Conservation (phyloP, 2,329 filamentous ascomycete species). For the Ascomycota sp. region DNA sequence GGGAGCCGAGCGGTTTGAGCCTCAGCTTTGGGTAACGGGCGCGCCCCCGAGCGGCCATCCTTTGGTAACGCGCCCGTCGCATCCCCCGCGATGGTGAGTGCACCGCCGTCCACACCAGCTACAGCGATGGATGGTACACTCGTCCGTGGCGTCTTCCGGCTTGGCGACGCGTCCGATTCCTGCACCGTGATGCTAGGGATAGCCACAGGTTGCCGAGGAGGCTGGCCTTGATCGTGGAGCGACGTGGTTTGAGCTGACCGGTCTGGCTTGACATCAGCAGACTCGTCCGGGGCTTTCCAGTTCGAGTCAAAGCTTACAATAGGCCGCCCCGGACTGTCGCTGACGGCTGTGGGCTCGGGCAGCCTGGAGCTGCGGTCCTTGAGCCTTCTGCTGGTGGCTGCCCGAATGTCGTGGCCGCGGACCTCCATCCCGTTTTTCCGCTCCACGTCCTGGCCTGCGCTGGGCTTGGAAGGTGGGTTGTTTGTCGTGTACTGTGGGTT, state of each 20-base stretch:
- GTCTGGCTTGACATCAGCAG: slow-evolving; percentile 38
- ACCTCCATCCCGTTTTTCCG: slow-evolving; percentile 66
- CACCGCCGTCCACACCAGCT: slow-evolving; percentile 14
- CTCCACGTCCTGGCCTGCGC: slow-evolving; percentile 21
- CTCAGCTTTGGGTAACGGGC: slow-evolving; percentile 23
- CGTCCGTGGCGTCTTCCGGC: slow-evolving; percentile 9
- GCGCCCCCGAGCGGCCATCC: slow-evolving; percentile 7
- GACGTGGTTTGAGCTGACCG: slow-evolving; percentile 10
- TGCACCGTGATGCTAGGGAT: slow-evolving; percentile 33
- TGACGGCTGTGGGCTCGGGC: slow-evolving; percentile 75
- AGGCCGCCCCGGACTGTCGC: slow-evolving; percentile 68
- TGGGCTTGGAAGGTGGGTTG: slow-evolving; percentile 12
- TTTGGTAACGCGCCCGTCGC: slow-evolving; percentile 14
- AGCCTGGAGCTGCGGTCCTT: slow-evolving; percentile 72
- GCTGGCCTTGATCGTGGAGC: slow-evolving; percentile 1
- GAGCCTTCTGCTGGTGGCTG: slow-evolving; percentile 72
- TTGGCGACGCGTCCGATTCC: slow-evolving; percentile 18
- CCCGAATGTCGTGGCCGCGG: slow-evolving; percentile 65
- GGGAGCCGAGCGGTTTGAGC: slow-evolving; percentile 17
- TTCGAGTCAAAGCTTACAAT: slow-evolving; percentile 90
- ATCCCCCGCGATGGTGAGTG: slow-evolving; percentile 33
- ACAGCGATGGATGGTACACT: slow-evolving; percentile 16
- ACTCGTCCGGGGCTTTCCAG: slow-evolving; percentile 52
- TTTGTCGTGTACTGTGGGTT: slow-evolving; percentile 65
- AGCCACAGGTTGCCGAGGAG: slow-evolving; percentile 15